Conservation (phyloP, 2,329 filamentous ascomycete species). For the Neopestalotiopsis sp. region DNA sequence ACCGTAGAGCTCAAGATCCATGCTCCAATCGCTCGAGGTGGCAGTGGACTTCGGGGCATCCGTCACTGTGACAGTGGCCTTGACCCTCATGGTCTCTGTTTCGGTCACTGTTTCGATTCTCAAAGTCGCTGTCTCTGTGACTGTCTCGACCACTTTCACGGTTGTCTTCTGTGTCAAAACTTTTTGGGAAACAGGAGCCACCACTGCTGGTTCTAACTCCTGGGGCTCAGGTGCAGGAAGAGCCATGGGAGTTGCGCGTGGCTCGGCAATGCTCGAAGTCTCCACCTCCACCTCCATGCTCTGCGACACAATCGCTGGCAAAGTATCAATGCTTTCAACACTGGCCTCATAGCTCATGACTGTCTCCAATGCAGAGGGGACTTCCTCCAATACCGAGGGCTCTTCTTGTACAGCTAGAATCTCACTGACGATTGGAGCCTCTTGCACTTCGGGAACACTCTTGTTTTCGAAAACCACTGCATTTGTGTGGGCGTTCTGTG, state of each 20-base stretch:
- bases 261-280: background rate
- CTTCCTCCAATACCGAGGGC: constrained; percentile 7
- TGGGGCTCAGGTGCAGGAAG: background rate
- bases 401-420: constrained; percentile 20
- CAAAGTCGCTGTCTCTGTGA: constrained; percentile 36
- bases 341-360: background rate
- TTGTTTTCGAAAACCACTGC: constrained; percentile 33
- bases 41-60: background rate
- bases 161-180: constrained; percentile 35
- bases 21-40: background rate
- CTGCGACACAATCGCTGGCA: background rate
- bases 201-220: constrained; percentile 30
- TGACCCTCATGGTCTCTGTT: constrained; percentile 39
- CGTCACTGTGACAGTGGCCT: constrained; percentile 22
- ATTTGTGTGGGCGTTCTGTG: constrained; percentile 35
- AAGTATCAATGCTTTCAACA: background rate
- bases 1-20: background rate
- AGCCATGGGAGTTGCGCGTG: constrained; percentile 12
- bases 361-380: constrained; percentile 6
- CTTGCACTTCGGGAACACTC: constrained; percentile 31
- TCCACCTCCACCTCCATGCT: background rate
- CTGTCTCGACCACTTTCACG: constrained; percentile 41
- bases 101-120: constrained; percentile 28
- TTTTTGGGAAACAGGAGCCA: constrained; percentile 24
- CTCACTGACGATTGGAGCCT: constrained; percentile 23